A percentile compares a stretch with the other conserved stretches of the same genome.
These are phyloP conservation scores for Arthonia radiata DNA, from an alignment of 495 filamentous ascomycete genomes.

Conservation along the genomic window DNA sequence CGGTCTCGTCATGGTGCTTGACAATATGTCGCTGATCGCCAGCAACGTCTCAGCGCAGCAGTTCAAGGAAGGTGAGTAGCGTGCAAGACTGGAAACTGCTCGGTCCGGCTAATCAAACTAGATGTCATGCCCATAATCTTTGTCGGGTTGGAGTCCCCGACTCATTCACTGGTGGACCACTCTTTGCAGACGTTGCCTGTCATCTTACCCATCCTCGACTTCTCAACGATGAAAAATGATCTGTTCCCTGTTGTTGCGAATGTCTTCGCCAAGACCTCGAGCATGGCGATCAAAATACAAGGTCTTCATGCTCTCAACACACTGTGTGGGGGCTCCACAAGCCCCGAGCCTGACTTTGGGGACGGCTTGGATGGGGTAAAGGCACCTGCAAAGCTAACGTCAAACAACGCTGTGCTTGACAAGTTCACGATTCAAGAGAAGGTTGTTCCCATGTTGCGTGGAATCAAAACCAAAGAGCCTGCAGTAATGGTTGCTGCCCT, in stretches of 20 bases:
- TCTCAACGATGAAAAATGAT: conserved; percentile 86
- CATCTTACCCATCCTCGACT: conserved; percentile 65
- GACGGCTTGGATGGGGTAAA: conserved; percentile 48
- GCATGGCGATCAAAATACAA: conserved; percentile 77
- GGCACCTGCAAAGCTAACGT: conserved; percentile 9
- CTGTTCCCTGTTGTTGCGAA: conserved; percentile 73
- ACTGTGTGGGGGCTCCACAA: conserved; percentile 49
- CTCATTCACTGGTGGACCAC: conserved; percentile 68
- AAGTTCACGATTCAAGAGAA: conserved; percentile 97
- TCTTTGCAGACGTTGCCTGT: conserved; percentile 46
- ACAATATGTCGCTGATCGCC: conserved; percentile 50
- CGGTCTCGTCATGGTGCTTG: conserved; percentile 67
- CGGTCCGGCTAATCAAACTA: conserved; percentile 11
- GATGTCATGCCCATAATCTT: conserved; percentile 71
- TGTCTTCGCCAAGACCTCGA: conserved; percentile 79
- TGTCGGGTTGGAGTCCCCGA: conserved; percentile 61
- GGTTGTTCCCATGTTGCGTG: conserved; percentile 69
- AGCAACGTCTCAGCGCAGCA: conserved; percentile 69
- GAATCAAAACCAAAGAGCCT: conserved; percentile 91
- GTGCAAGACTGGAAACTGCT: background rate
- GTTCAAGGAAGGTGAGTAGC: conserved; percentile 61
- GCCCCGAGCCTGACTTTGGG: conserved; percentile 14
- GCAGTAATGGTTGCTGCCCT: conserved; percentile 80
- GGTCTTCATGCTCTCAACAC: conserved; percentile 73
- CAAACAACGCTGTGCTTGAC: conserved; percentile 47